A percentile compares a stretch with the other conserved stretches of the same genome.
Evolutionary conservation across 1,284 basidiomycete species (phyloP).

Genomic region (Violaceomyces palustris): DNA sequence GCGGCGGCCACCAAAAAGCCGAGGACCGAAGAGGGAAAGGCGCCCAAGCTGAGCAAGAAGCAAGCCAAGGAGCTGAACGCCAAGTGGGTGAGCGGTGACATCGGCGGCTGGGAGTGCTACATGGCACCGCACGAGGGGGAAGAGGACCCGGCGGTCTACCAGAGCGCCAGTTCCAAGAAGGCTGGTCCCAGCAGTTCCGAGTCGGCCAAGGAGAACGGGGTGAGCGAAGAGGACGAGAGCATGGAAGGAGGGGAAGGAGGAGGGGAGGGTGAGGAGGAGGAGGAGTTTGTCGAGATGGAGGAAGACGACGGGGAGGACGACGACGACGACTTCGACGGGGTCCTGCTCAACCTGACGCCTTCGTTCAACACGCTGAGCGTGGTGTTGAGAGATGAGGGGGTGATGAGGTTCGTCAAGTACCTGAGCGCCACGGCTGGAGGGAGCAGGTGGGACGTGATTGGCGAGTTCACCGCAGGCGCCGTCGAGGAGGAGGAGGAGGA

Average conservation of each 20-base stretch:
- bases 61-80: conserved; percentile 45
- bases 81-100: conserved; percentile 69
- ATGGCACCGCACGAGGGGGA: conserved; percentile 90
- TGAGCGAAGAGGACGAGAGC: conserved; percentile 20
- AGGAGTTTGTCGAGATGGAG: conserved; percentile 46
- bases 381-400: conserved; percentile 84
- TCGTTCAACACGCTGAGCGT: conserved; percentile 85
- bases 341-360: conserved; percentile 81
- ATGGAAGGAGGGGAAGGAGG: conserved; percentile 48
- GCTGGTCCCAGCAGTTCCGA: too few species aligned
- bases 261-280: conserved; percentile 54
- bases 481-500: conserved; percentile 43
- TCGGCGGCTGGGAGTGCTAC: conserved; percentile 96
- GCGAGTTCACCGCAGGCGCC: conserved; percentile 46
- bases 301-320: conserved; percentile 53
- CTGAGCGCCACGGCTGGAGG: conserved; percentile 44
- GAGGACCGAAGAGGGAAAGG: conserved; percentile 1
- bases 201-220: conserved; percentile 15
- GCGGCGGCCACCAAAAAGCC: conserved; percentile 2
- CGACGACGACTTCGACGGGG: conserved; percentile 69
- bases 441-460: conserved; percentile 48
- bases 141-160: conserved; percentile 74
- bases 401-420: conserved; percentile 61
- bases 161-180: conserved; percentile 55
- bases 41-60: conserved; percentile 31